Base-by-base conservation (phyloP, 345 rosid species). In the Punica granatum region DNA sequence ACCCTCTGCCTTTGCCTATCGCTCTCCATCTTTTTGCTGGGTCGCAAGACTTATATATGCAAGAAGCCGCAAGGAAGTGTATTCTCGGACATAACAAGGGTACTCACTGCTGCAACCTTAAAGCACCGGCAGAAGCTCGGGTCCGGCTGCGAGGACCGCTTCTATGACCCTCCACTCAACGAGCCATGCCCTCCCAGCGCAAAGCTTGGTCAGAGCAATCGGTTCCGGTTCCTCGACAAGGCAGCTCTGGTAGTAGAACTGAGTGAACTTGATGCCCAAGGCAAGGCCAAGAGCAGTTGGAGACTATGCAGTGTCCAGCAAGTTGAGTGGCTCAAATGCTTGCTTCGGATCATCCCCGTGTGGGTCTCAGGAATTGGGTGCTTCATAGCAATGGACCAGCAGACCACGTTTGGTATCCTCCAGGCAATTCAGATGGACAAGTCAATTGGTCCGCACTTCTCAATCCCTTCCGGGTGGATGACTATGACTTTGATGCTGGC, bases 391-490 rank as follows among this genome's bases (percentile, higher is more conserved):
- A 86, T 82, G 70, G 94, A 90, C 43, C 94, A 88, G 68, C 82
- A 81, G 66, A 81, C 49, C 71, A 78, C 86, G n/a, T 80, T 86
- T 56, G 94, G 97, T 13, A 60, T 86, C 36, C 80, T 88, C 56
- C 91, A 84, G 72, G 85, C 85, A 7, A 76, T 84, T 21, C 90
- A 88, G 49, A 75, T 76, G 78, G 72, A 80, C 60, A 81, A 56
- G 68, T 54, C 74, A 7, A 51, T 86, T 11, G 85, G 85, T 23
- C 32, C 44, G 2, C 43, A 69, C 15, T 85, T 90, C 49, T 15
- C 74, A 35, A 68, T 78, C 44, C 97, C 96, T 2, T 89, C 92
- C 21, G 85, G 81, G 28, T 88, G 95, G 97, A 79, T 86, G 84
- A 76, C 81, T 23, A 84, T 90, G 1, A 58, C 69, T 39, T 74